These are phyloP conservation scores for Arabidopsis thaliana DNA, from an alignment of 345 rosid genomes.

Conservation along the genomic window TAIR10.1 NC_003076.8:26280001-26280500, in stretches of 20 bases:
- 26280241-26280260: background rate
- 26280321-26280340: slow-evolving; percentile 20
- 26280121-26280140: slow-evolving; percentile 29
- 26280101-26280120: background rate
- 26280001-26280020: slow-evolving; percentile 8
- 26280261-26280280: slow-evolving; percentile 17
- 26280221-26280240: background rate
- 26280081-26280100: background rate
- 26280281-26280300: background rate
- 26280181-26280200: slow-evolving; percentile 28
- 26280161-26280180: slow-evolving; percentile 42
- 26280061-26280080: background rate
- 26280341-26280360: background rate
- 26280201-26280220: slow-evolving; percentile 21
- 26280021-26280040: slow-evolving; percentile 19
- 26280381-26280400: background rate
- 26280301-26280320: slow-evolving; percentile 18
- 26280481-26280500: slow-evolving; percentile 36
- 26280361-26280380: background rate
- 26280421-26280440: slow-evolving; percentile 36
- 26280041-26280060: background rate
- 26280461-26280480: background rate
- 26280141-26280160: slow-evolving; percentile 33
- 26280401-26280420: background rate
- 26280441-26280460: slow-evolving; percentile 23